These are phyloP conservation scores for Penicillium freii DNA, from an alignment of 2,329 filamentous ascomycete genomes.

Conservation along the genomic window DNA sequence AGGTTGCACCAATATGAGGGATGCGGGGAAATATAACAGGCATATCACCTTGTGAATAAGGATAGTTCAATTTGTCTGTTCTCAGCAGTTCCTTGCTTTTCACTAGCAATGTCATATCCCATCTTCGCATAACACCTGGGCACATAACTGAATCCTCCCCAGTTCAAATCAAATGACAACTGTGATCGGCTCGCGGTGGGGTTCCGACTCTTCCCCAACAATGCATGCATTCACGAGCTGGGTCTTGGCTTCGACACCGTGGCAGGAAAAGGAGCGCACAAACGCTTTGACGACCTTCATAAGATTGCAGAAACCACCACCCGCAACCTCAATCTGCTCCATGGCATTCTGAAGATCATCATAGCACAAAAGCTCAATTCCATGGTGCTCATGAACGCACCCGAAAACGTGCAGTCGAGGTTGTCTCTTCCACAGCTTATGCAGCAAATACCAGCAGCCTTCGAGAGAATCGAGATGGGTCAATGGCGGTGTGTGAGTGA, in stretches of 20 bases:
- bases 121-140: background rate
- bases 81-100: no score
- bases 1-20: no score
- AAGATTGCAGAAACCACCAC: background rate
- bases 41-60: no score
- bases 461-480: background rate
- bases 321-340: background rate
- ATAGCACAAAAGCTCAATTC: background rate
- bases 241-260: background rate
- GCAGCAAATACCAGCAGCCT: background rate
- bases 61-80: no score
- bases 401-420: constrained; percentile 1
- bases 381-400: background rate
- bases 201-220: background rate
- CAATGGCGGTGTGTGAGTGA: constrained; percentile 4
- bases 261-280: background rate
- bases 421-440: background rate
- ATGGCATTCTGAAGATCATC: background rate
- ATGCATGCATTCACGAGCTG: constrained; percentile 3
- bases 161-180: background rate
- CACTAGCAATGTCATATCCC: background rate
- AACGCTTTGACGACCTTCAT: background rate
- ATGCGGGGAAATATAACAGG: no score
- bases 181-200: background rate
- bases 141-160: background rate